phyloP scores from a whole-genome alignment of 495 filamentous ascomycete genomes.

The Penicillium mononematosum region DNA sequence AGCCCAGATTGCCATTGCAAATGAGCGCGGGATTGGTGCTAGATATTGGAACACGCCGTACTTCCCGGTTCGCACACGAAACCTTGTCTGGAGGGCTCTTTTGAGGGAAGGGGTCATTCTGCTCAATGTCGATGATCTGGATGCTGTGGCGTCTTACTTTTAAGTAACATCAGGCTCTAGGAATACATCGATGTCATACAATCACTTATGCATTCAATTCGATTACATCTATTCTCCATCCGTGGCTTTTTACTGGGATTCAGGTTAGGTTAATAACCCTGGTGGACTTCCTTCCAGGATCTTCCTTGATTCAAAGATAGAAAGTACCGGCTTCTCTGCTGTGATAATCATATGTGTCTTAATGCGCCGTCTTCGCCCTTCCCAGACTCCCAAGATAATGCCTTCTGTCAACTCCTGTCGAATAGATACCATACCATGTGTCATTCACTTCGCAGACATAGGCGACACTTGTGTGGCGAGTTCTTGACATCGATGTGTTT shows the following conservation, averaged over 20 bases:
- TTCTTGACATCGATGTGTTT: constrained; percentile 16
- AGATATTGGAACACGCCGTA: constrained; percentile 73
- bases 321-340: background rate
- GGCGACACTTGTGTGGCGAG: constrained; percentile 25
- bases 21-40: constrained; percentile 60
- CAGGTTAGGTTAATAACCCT: background rate
- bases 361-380: background rate
- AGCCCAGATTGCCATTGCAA: constrained; percentile 60
- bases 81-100: constrained; percentile 67
- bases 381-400: background rate
- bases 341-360: background rate
- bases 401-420: no score
- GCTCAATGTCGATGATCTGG: constrained; percentile 77
- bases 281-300: background rate
- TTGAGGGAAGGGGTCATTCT: constrained; percentile 66
- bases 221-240: background rate
- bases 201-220: background rate
- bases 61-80: constrained; percentile 64
- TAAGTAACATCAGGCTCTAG: constrained; percentile 7
- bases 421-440: background rate
- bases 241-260: background rate
- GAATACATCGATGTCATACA: background rate
- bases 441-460: constrained; percentile 17
- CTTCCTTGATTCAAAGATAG: background rate
- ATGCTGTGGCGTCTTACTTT: constrained; percentile 48